These are phyloP conservation scores for Mycena epipterygia DNA, from an alignment of 768 basidiomycete genomes.

Conservation along the genomic window DNA sequence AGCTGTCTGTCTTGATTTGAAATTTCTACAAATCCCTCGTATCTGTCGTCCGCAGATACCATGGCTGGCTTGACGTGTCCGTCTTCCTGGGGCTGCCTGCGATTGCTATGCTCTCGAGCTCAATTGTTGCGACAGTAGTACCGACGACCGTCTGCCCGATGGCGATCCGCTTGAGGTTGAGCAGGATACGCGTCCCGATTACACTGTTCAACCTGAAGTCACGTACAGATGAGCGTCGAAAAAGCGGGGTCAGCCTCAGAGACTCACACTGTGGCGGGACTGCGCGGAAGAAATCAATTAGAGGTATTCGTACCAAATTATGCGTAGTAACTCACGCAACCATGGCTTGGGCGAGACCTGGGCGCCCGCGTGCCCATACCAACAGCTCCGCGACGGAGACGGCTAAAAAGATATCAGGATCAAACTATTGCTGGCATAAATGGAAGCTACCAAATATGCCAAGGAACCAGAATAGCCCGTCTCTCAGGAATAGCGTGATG, in stretches of 20 bases:
- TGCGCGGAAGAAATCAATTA: not conserved
- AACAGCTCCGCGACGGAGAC: not conserved
- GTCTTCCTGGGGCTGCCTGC: not conserved
- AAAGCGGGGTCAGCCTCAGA: no score
- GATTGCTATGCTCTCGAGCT: not conserved
- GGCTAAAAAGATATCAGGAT: not conserved
- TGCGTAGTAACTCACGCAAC: not conserved
- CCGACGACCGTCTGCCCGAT: not conserved
- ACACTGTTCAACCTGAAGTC: not conserved
- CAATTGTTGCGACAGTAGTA: not conserved
- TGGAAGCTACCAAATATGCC: slow-evolving; percentile 11
- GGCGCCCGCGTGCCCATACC: slow-evolving; percentile 3
- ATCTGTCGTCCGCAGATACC: not conserved
- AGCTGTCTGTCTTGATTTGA: no score
- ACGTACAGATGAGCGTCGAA: not conserved
- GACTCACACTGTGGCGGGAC: not conserved
- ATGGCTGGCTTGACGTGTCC: not conserved
- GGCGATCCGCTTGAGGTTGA: not conserved
- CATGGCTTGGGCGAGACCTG: not conserved
- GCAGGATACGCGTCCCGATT: not conserved
- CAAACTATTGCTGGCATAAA: no score
- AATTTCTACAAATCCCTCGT: not conserved
- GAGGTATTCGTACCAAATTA: not conserved
- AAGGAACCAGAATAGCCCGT: slow-evolving; percentile 28
- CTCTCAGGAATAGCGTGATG: slow-evolving; percentile 16